Conservation (phyloP, 2,329 filamentous ascomycete species). For the Cercospora brassicicola region DNA sequence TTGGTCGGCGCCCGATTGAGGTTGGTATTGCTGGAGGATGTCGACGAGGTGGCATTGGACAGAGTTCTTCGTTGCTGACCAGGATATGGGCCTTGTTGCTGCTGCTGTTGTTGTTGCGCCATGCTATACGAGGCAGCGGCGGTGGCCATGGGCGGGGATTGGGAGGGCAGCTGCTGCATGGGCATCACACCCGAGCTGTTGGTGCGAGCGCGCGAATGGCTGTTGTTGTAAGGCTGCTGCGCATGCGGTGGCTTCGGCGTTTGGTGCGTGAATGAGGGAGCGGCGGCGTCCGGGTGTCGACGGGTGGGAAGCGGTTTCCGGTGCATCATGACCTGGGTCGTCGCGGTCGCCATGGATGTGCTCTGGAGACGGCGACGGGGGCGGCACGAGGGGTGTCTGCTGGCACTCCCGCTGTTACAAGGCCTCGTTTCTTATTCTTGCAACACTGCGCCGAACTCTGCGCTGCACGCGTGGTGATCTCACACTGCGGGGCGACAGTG, state of each 20-base stretch:
- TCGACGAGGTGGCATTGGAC: slow-evolving; percentile 71
- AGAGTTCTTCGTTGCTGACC: slow-evolving; percentile 54
- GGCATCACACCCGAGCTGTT: slow-evolving; percentile 32
- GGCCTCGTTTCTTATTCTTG: not conserved
- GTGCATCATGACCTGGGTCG: slow-evolving; percentile 11
- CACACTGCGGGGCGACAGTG: slow-evolving; percentile 5
- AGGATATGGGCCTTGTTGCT: slow-evolving; percentile 19
- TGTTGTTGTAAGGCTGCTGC: slow-evolving; percentile 30
- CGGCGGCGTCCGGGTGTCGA: slow-evolving; percentile 5
- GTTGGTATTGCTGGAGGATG: slow-evolving; percentile 57
- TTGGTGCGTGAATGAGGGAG: slow-evolving; percentile 7
- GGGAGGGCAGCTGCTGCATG: slow-evolving; percentile 1
- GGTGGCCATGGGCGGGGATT: slow-evolving; percentile 24
- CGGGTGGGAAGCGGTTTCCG: slow-evolving; percentile 12
- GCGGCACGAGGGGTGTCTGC: not conserved
- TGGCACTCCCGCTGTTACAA: not conserved
- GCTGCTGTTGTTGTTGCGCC: slow-evolving; percentile 19
- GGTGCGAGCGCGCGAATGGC: slow-evolving; percentile 50
- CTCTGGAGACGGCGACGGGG: not conserved
- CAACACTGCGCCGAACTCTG: slow-evolving; percentile 4
- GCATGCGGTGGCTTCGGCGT: slow-evolving; percentile 19
- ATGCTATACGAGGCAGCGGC: slow-evolving; percentile 27
- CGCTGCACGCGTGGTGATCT: not conserved
- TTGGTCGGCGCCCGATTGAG: slow-evolving; percentile 52
- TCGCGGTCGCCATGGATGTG: slow-evolving; percentile 5